These are phyloP conservation scores for Populus tomentosa DNA, from an alignment of 441 rosid species.

Conservation along the genomic window DNA sequence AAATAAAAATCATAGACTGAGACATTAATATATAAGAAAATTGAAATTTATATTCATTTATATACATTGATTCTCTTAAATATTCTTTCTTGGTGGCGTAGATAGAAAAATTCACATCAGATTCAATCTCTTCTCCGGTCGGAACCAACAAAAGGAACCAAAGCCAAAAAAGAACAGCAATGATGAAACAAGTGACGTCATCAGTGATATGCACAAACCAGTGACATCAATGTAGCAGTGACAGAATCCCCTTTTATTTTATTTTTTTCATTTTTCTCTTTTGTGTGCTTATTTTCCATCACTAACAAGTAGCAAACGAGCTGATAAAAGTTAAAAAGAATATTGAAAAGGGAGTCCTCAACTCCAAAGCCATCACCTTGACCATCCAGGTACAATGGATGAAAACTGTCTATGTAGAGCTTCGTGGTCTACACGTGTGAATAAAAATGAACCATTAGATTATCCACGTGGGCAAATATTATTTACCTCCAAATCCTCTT, in stretches of 20 bases:
- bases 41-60: too few species aligned
- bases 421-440: neutral
- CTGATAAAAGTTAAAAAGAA: too few species aligned
- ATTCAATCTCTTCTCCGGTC: too few species aligned
- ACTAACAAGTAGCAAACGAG: too few species aligned
- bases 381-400: slow-evolving; percentile 28
- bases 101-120: too few species aligned
- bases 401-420: neutral
- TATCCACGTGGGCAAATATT: slow-evolving; percentile 21
- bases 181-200: neutral
- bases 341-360: neutral
- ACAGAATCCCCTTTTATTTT: too few species aligned
- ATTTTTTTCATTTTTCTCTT: too few species aligned
- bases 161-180: too few species aligned
- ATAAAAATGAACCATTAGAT: slow-evolving; percentile 9
- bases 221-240: neutral
- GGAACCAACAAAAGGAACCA: too few species aligned
- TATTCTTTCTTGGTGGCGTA: too few species aligned
- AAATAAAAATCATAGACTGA: neutral
- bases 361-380: slow-evolving; percentile 26
- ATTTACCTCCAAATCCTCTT: slow-evolving; percentile 8
- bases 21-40: neutral
- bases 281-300: too few species aligned
- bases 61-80: too few species aligned
- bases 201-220: neutral